These are phyloP conservation scores for Hypoxylon fuscum DNA, from an alignment of 495 filamentous ascomycete genomes.

Conservation along the genomic window DNA sequence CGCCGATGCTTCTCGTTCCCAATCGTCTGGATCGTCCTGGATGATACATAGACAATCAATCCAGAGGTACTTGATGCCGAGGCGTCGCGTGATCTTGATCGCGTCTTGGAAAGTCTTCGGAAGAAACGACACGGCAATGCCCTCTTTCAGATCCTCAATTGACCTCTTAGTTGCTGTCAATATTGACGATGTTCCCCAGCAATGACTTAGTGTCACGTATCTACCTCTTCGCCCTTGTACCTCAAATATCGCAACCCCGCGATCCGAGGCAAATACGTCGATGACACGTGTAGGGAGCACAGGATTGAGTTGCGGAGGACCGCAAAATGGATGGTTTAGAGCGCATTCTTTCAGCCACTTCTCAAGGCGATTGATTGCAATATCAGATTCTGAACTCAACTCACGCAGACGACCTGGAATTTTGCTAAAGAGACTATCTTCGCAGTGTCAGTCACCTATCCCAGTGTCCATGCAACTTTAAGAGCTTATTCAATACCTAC, in stretches of 20 bases:
- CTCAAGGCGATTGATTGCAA: conserved; percentile 16
- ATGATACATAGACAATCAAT: conserved; percentile 51
- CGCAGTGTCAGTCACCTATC: not conserved
- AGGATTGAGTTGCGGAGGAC: conserved; percentile 8
- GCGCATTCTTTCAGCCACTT: conserved; percentile 23
- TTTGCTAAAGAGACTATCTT: conserved; percentile 10
- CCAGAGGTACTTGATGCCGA: conserved; percentile 46
- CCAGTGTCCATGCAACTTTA: no score
- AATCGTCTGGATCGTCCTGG: conserved; percentile 45
- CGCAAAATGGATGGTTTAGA: conserved; percentile 15
- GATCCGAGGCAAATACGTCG: conserved; percentile 14
- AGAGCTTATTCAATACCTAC: not conserved
- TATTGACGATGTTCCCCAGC: conserved; percentile 24
- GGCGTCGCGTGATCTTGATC: conserved; percentile 20
- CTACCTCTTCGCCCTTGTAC: conserved; percentile 10
- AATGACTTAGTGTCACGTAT: conserved; percentile 28
- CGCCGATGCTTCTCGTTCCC: conserved; percentile 37
- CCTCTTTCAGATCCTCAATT: conserved; percentile 11
- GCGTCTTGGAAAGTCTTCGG: conserved; percentile 32
- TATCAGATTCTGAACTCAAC: conserved; percentile 15
- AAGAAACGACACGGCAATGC: conserved; percentile 27
- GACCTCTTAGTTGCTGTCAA: conserved; percentile 24
- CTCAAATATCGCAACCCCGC: conserved; percentile 10
- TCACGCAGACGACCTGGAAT: conserved; percentile 25
- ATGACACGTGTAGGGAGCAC: conserved; percentile 17